Evolutionary conservation across 164 flowering plant species (phyloP).

Genomic region (Nymphaea colorata): DNA sequence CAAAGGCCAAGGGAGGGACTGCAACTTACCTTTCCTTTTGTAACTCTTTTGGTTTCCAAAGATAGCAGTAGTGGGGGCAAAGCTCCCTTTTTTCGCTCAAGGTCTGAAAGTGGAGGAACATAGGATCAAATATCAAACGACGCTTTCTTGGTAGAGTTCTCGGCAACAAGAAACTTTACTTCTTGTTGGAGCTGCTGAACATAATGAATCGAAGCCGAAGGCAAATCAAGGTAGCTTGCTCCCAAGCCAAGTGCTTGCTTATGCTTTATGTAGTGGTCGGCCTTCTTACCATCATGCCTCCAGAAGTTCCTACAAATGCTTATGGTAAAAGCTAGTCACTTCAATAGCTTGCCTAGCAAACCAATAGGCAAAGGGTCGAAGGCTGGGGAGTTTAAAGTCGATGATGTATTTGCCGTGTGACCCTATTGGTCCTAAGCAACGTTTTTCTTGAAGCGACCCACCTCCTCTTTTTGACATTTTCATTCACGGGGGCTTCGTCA

Average conservation of each 20-base stretch:
- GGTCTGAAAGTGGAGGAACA: too few relatives aligned
- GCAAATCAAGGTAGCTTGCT: constrained; percentile 2
- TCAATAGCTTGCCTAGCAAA: constrained; percentile 8
- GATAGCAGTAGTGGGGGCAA: too few relatives aligned
- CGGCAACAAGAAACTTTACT: neutral
- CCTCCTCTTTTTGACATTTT: neutral
- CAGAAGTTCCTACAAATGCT: constrained; percentile 4
- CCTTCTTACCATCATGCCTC: constrained; percentile 2
- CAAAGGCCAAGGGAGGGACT: neutral
- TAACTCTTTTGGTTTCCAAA: too few relatives aligned
- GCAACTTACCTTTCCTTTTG: too few relatives aligned
- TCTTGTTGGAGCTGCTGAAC: constrained; percentile 2
- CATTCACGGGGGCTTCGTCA: too few relatives aligned
- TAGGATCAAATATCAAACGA: too few relatives aligned
- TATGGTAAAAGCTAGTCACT: constrained; percentile 5
- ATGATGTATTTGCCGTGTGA: constrained; percentile 1
- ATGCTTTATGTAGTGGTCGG: neutral
- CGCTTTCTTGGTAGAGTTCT: too few relatives aligned
- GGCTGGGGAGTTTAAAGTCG: constrained; percentile 7
- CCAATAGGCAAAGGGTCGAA: constrained; percentile 7
- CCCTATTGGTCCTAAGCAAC: neutral
- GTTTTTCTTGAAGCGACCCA: constrained; percentile 3
- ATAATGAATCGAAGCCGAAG: constrained; percentile 1
- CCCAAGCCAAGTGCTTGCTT: constrained; percentile 3
- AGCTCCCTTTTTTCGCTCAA: too few relatives aligned